phyloP scores from a whole-genome alignment of 768 basidiomycete species.

The Trametes sanguinea region DNA sequence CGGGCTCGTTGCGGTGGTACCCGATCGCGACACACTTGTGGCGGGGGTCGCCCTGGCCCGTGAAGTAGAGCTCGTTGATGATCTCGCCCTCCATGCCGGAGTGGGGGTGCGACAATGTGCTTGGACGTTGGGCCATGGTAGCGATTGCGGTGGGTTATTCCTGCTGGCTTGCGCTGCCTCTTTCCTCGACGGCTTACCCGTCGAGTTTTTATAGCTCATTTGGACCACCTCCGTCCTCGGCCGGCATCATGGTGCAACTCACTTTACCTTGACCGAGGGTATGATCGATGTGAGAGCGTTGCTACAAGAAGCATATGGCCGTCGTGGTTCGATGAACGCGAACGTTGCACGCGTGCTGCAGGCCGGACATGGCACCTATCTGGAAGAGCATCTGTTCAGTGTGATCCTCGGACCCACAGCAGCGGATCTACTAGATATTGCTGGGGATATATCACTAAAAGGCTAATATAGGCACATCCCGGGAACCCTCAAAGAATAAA shows the following conservation, averaged over 20 bases:
- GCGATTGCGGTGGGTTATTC: neutral
- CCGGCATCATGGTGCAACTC: slow-evolving; percentile 6
- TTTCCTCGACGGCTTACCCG: neutral
- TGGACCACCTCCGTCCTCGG: slow-evolving; percentile 4
- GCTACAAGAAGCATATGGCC: slow-evolving; percentile 15
- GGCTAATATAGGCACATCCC: slow-evolving; percentile 21
- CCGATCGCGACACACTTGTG: slow-evolving; percentile 66
- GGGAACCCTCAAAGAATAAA: neutral
- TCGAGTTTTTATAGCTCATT: slow-evolving; percentile 13
- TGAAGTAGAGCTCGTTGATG: slow-evolving; percentile 55
- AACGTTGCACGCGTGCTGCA: neutral
- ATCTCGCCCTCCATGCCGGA: neutral
- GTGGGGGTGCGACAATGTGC: slow-evolving; percentile 5
- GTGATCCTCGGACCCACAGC: neutral
- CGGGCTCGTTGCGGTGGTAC: slow-evolving; percentile 23
- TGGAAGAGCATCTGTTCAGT: slow-evolving; percentile 3
- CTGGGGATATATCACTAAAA: slow-evolving; percentile 6
- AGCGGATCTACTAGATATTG: neutral
- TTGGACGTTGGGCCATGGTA: neutral
- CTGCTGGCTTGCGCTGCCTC: neutral
- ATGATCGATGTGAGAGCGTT: slow-evolving; percentile 18
- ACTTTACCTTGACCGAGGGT: slow-evolving; percentile 14
- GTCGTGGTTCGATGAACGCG: slow-evolving; percentile 6
- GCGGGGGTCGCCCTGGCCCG: slow-evolving; percentile 68
- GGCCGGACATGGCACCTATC: neutral